Base-by-base conservation (phyloP, 805 yeast species). In the Saccharomycopsis sp. region DNA sequence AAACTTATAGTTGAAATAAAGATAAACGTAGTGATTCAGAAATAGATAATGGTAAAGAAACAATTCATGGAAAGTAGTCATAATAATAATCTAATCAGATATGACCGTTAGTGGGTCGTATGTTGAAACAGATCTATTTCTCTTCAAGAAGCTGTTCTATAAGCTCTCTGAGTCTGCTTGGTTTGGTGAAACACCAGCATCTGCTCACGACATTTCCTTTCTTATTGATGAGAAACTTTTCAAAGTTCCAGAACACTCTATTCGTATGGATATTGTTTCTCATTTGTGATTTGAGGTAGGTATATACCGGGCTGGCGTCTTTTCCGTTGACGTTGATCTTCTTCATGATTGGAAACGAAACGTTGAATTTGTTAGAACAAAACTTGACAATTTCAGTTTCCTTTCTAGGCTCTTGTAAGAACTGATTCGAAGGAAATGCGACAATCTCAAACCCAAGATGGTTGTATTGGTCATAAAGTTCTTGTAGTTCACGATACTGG, bases 391-490 rank as follows among this genome's bases (percentile, higher is more conserved):
- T 89, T 67, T 87, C 91, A 7, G 51, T 50, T 42, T 61, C 62
- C 17, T 41, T 20, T 22, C 56, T 58, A 47, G 63, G 59, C 49
- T 58, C 59, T 24, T 59, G 62, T 15, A 86, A 88, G 66, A 87
- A 87, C 69, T 87, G 96, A 71, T 87, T 86, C 72, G 93, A 85
- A 34, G 96, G 96, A 78, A 88, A 87, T 0, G 87, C 96, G 50
- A 87, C 63, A 41, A 87, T 76, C 57, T 72, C 82, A 38, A 87
- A 73, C 1, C 87, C 91, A 60, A 78, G 65, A 53, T 77, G 80
- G 56, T 76, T 70, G 72, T 84, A 85, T 67, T 82, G 82, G 58
- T 82, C 72, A 71, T 87, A 81, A 19, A 88, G 70, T 47, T 69
- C 72, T 72, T 87, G 87, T 41, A 87, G 73, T 57, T 84, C 90